Evolutionary conservation across 2,329 filamentous ascomycete genomes (phyloP), one percentile per base, ranked within the genome.

Genomic region (Chrysoporthe austroafricana): DNA sequence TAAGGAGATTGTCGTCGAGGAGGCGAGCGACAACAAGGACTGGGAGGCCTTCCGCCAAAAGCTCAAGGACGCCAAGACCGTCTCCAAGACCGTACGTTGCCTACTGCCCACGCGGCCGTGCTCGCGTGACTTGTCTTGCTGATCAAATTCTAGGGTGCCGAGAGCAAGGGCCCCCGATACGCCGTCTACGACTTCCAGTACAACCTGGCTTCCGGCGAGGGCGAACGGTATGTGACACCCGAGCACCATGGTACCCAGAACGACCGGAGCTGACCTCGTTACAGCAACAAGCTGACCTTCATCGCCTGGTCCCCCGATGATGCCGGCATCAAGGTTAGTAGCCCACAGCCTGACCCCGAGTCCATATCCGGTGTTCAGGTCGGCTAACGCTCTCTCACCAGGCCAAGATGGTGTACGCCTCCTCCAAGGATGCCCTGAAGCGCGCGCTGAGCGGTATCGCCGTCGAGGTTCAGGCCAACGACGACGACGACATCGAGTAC

Each of bases 321-420:
- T 86, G 91, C 92, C 72, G 83, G 86, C 73, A 85, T 94, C 81
- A 90, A 90, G 85, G 92, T 94, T 78, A 79, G 88, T 48, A 58
- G 16, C 6, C 63, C 39, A 48, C 48, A 48, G 82, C 43, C 21
- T 52, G 52, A 14, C 21, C 44, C 34, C 21, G 62, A n/a, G 2
- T n/a, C 39, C 46, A 14, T 46, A 48, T 26, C 57, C 18, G 44
- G 18, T 42, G 16, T 46, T 9, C 11, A 39, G 26, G 58, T 16
- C n/a, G 32, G 43, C 61, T 42, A 43, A 58, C 59, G 69, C 60
- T 48, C 26, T 13, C 42, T 72, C 66, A 56, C 72, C 73, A 94
- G 92, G 86, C 90, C 81, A 94, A 94, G 86, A 96, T 96, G 92
- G 86, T 94, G 80, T 96, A 95, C 85, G 91, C 92, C 75, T 92